phyloP scores from a whole-genome alignment of 164 flowering plant species.

The Nymphaea colorata region DNA sequence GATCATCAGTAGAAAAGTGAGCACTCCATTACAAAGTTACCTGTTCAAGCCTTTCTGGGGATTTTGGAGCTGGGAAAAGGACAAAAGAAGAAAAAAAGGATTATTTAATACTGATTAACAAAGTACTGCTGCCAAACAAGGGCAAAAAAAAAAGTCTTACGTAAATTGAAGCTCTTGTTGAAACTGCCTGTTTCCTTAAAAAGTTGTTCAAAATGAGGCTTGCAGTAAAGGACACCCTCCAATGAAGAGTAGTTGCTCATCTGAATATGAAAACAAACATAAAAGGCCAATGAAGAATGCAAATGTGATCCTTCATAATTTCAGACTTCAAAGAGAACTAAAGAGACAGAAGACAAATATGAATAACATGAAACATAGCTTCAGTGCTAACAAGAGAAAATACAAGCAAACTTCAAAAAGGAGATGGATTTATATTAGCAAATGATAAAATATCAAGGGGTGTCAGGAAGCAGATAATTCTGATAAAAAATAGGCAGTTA shows the following conservation, averaged over 20 bases:
- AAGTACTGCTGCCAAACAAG: neutral
- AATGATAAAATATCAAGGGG: too few relatives aligned
- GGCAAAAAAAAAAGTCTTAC: slow-evolving; percentile 26
- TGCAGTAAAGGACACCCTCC: slow-evolving; percentile 93
- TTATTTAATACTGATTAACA: neutral
- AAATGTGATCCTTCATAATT: neutral
- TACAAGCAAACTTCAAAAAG: too few relatives aligned
- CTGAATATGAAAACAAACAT: slow-evolving; percentile 21
- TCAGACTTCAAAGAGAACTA: neutral
- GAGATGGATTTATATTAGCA: too few relatives aligned
- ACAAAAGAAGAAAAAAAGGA: neutral
- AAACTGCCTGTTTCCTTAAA: slow-evolving; percentile 90
- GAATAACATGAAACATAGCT: too few relatives aligned
- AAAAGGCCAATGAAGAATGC: neutral
- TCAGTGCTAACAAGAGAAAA: too few relatives aligned
- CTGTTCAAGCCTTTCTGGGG: neutral
- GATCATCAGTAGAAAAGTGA: neutral
- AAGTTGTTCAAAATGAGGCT: slow-evolving; percentile 95
- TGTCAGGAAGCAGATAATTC: too few relatives aligned
- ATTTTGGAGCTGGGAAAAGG: neutral
- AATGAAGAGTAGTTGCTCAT: slow-evolving; percentile 84
- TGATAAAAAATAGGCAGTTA: too few relatives aligned
- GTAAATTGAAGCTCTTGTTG: slow-evolving; percentile 85
- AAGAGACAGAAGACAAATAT: neutral
- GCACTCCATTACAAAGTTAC: neutral